Conservation (phyloP, 371 early-diverging fungal genomes). For the Mucor circinelloides region DNA sequence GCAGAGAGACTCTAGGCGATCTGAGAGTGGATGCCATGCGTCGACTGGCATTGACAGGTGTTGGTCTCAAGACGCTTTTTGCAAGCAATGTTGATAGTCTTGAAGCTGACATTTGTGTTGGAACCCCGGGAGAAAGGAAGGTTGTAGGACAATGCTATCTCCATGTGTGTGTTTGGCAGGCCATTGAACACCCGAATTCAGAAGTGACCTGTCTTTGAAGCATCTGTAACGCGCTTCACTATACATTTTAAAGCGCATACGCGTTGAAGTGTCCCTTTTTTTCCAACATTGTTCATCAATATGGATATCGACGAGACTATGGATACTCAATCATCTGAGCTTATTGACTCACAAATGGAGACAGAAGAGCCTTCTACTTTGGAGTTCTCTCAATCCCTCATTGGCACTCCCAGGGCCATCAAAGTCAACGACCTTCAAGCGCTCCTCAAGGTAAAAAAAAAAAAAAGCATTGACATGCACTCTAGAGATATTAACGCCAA, state of each 20-base stretch:
- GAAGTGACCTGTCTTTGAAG: neutral
- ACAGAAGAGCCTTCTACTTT: neutral
- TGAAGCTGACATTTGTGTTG: neutral
- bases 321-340: slow-evolving; percentile 17
- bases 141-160: neutral
- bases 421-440: slow-evolving; percentile 21
- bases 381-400: slow-evolving; percentile 12
- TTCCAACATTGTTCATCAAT: neutral
- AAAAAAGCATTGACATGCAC: neutral
- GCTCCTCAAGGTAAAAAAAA: slow-evolving; percentile 19
- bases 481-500: neutral
- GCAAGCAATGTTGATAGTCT: neutral
- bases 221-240: neutral
- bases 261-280: neutral
- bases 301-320: slow-evolving; percentile 16
- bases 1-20: neutral
- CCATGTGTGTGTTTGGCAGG: neutral
- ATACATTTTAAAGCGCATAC: neutral
- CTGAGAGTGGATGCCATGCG: neutral
- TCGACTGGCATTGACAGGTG: neutral
- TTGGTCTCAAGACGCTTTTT: neutral
- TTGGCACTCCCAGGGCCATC: slow-evolving; percentile 14
- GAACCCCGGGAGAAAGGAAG: neutral
- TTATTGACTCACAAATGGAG: slow-evolving; percentile 13
- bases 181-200: neutral